These are phyloP conservation scores for Alternaria rosae DNA, from an alignment of 2,329 filamentous ascomycete species.

Conservation along the genomic window DNA sequence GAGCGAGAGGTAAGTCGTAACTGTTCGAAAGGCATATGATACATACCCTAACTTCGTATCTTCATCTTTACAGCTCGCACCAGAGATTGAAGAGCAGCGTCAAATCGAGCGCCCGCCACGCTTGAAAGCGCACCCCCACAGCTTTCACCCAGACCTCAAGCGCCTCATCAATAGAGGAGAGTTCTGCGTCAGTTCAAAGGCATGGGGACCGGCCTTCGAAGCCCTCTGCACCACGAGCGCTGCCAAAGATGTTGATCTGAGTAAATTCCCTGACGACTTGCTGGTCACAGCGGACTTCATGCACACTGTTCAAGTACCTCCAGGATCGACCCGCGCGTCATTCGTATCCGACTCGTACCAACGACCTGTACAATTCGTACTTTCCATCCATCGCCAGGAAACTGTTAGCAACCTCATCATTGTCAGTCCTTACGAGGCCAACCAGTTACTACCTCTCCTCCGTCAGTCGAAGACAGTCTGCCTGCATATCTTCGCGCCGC, in stretches of 20 bases:
- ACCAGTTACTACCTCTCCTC: conserved; percentile 58
- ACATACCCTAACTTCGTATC: too few relatives aligned
- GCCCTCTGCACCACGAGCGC: conserved; percentile 54
- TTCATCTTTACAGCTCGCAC: too few relatives aligned
- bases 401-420: conserved; percentile 54
- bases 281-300: conserved; percentile 62
- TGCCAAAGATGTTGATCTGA: conserved; percentile 40
- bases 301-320: conserved; percentile 50
- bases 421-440: conserved; percentile 68
- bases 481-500: conserved; percentile 63
- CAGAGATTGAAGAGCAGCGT: conserved; percentile 68
- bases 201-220: conserved; percentile 57
- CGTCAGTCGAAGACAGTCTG: conserved; percentile 41
- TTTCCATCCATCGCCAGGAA: conserved; percentile 38
- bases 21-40: too few relatives aligned
- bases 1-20: too few relatives aligned
- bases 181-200: conserved; percentile 33
- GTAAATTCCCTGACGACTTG: conserved; percentile 51
- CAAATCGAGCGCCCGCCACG: conserved; percentile 60
- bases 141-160: conserved; percentile 54
- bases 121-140: conserved; percentile 52
- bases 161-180: conserved; percentile 52
- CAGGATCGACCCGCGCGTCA: neutral
- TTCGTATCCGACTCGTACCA: conserved; percentile 50
- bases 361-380: conserved; percentile 63